Conservation (phyloP, 2,329 filamentous ascomycete species). For the Cadophora sp. region DNA sequence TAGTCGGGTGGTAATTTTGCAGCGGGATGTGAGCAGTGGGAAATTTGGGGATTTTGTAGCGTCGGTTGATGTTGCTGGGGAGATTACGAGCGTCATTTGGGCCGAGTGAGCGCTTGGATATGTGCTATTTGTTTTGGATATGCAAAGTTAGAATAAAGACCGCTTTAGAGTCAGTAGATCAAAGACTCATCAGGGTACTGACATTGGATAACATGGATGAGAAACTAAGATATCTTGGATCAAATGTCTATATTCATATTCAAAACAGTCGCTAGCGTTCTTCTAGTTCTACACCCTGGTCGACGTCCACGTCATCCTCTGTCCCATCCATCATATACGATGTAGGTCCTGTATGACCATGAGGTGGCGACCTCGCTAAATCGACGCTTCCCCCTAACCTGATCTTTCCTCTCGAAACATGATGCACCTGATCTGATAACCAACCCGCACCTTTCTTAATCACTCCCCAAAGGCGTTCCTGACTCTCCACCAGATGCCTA, state of each 20-base stretch:
- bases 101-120: slow-evolving; percentile 34
- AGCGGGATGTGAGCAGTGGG: slow-evolving; percentile 50
- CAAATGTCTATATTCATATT: slow-evolving; percentile 9
- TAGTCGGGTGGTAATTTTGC: slow-evolving; percentile 49
- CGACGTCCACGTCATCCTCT: slow-evolving; percentile 53
- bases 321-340: slow-evolving; percentile 57
- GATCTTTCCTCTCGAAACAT: slow-evolving; percentile 62
- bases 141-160: background rate
- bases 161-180: background rate
- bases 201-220: slow-evolving; percentile 1
- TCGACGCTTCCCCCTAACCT: slow-evolving; percentile 49
- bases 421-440: slow-evolving; percentile 62
- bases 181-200: too few species aligned
- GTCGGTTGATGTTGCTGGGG: slow-evolving; percentile 32
- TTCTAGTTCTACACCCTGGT: slow-evolving; percentile 51
- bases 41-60: slow-evolving; percentile 46
- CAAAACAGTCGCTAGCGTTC: slow-evolving; percentile 30
- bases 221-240: background rate
- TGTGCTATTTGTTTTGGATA: background rate
- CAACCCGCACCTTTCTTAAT: slow-evolving; percentile 61
- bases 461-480: slow-evolving; percentile 70
- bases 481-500: slow-evolving; percentile 56
- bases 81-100: slow-evolving; percentile 42
- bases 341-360: slow-evolving; percentile 42
- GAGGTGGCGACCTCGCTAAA: slow-evolving; percentile 43